A percentile compares a stretch with the other conserved stretches of the same genome.
Evolutionary conservation across 2,329 filamentous ascomycete species (phyloP).

Genomic region (Pyricularia pennisetigena): DNA sequence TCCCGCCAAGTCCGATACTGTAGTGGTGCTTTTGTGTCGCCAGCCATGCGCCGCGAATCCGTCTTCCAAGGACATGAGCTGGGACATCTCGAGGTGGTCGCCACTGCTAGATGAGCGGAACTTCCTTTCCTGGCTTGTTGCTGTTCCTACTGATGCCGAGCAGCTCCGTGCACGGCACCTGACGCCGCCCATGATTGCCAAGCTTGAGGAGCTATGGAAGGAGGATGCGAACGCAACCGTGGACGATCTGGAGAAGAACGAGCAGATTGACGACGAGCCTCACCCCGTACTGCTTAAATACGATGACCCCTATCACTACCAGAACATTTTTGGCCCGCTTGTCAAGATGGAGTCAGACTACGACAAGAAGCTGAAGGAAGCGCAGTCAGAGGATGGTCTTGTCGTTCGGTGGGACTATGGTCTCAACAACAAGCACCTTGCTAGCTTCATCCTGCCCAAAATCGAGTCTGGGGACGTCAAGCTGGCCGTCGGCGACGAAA

Average conservation of each 20-base stretch:
- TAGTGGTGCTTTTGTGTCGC: slow-evolving; percentile 91
- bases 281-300: slow-evolving; percentile 87
- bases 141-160: slow-evolving; percentile 82
- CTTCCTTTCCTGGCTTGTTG: slow-evolving; percentile 89
- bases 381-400: slow-evolving; percentile 92
- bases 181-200: slow-evolving; percentile 88
- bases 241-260: slow-evolving; percentile 82
- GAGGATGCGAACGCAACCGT: slow-evolving; percentile 84
- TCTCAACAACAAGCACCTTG: slow-evolving; percentile 93
- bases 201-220: slow-evolving; percentile 98
- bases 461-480: slow-evolving; percentile 97
- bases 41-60: slow-evolving; percentile 92
- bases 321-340: slow-evolving; percentile 94
- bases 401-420: slow-evolving; percentile 91
- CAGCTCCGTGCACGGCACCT: slow-evolving; percentile 91
- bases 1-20: slow-evolving; percentile 95
- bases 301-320: slow-evolving; percentile 95
- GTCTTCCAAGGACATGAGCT: slow-evolving; percentile 98
- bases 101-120: slow-evolving; percentile 94
- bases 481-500: slow-evolving; percentile 93
- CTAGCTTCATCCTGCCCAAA: slow-evolving; percentile 92
- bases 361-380: slow-evolving; percentile 96
- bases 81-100: slow-evolving; percentile 97
- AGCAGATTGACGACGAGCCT: slow-evolving; percentile 89
- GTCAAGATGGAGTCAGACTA: slow-evolving; percentile 99